Percentiles rank a stretch among this genome's conserved stretches.
These are phyloP conservation scores for Ichthyophthirius multifiliis DNA, from an alignment of 169 alveolate species.

Conservation along the genomic window DNA sequence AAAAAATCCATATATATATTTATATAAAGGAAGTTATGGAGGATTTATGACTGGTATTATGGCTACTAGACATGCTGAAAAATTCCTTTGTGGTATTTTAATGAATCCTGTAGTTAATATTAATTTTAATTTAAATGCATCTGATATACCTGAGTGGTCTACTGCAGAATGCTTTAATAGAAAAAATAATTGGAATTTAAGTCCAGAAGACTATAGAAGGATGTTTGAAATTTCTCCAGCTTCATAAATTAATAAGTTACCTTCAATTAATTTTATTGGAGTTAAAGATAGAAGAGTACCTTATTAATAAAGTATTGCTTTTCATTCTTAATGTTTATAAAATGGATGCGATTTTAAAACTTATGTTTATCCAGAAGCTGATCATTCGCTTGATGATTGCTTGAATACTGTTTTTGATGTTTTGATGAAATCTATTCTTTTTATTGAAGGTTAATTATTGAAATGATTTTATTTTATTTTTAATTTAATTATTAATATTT, in stretches of 20 bases:
- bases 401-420: slow-evolving; percentile 20
- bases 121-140: neutral
- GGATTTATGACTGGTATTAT: slow-evolving; percentile 30
- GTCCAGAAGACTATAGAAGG: slow-evolving; percentile 18
- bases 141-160: slow-evolving; percentile 46
- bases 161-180: slow-evolving; percentile 9
- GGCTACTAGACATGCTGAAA: slow-evolving; percentile 13
- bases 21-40: slow-evolving; percentile 35
- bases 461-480: neutral
- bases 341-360: slow-evolving; percentile 27
- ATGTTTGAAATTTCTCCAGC: slow-evolving; percentile 18
- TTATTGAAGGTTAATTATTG: neutral
- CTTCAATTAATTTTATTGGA: slow-evolving; percentile 21
- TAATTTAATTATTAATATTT: no score
- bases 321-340: slow-evolving; percentile 20
- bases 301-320: slow-evolving; percentile 19
- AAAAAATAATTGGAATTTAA: slow-evolving; percentile 26
- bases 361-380: slow-evolving; percentile 35
- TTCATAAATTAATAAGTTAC: slow-evolving; percentile 7
- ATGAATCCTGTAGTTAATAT: slow-evolving; percentile 28
- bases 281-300: slow-evolving; percentile 39
- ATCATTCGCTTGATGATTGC: slow-evolving; percentile 20
- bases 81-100: slow-evolving; percentile 21
- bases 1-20: no score
- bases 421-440: neutral